phyloP scores from a whole-genome alignment of 176 grass and related monocot genomes.

The Phyllostachys edulis region DNA sequence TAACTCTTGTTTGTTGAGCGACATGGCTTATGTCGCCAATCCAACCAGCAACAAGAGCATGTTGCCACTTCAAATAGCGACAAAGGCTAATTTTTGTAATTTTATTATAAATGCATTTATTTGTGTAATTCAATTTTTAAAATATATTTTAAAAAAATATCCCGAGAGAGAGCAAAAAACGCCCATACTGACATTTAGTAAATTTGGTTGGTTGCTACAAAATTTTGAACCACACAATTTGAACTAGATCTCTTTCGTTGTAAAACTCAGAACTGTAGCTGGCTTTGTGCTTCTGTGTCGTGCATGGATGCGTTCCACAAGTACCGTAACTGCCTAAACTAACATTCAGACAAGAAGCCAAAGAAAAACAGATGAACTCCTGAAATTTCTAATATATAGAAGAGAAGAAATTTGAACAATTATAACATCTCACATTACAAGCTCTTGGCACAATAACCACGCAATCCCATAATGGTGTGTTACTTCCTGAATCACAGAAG shows the following conservation, averaged over 20 bases:
- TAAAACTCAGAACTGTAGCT: too few relatives aligned
- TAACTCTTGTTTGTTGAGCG: too few relatives aligned
- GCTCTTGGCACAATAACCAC: slow-evolving; percentile 32
- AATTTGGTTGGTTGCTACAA: background rate
- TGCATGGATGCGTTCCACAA: background rate
- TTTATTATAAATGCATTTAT: too few relatives aligned
- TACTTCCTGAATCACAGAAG: slow-evolving; percentile 33
- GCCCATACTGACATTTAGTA: background rate
- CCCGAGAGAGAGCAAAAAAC: background rate
- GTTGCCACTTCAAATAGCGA: too few relatives aligned
- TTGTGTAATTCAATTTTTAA: too few relatives aligned
- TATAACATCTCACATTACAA: slow-evolving; percentile 33
- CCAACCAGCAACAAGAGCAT: too few relatives aligned
- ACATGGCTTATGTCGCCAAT: too few relatives aligned
- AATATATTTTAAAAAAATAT: too few relatives aligned
- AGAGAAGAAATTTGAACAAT: slow-evolving; percentile 25
- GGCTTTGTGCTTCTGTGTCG: background rate
- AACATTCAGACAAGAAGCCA: background rate
- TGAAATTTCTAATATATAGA: slow-evolving; percentile 37
- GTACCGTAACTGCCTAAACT: background rate
- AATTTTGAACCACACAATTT: background rate
- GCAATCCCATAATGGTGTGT: slow-evolving; percentile 34
- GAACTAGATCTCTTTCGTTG: background rate
- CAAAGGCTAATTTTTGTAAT: too few relatives aligned
- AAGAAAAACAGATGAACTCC: background rate